phyloP scores from a whole-genome alignment of 164 flowering plant species.

The Berberis thunbergii region DNA sequence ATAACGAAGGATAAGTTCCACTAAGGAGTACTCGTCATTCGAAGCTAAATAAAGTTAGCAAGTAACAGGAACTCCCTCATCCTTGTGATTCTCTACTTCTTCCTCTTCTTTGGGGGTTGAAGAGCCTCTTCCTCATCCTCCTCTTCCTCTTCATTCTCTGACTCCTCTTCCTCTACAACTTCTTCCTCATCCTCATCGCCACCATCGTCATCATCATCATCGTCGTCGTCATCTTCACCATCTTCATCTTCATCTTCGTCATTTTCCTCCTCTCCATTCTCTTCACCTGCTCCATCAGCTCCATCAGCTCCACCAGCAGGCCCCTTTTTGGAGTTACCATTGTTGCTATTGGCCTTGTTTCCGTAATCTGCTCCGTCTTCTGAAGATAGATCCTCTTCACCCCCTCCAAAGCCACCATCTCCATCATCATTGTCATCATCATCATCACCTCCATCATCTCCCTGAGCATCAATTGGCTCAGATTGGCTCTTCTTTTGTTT shows the following conservation, averaged over 20 bases:
- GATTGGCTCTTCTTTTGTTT: slow-evolving; percentile 6
- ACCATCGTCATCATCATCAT: slow-evolving; percentile 23
- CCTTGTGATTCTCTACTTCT: slow-evolving; percentile 9
- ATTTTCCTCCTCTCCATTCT: slow-evolving; percentile 12
- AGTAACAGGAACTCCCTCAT: too few species aligned
- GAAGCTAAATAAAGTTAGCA: too few species aligned
- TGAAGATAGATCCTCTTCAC: slow-evolving; percentile 26
- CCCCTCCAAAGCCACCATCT: slow-evolving; percentile 28
- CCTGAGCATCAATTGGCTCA: slow-evolving; percentile 25
- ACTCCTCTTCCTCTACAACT: slow-evolving; percentile 18
- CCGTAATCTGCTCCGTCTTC: slow-evolving; percentile 24
- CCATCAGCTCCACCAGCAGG: slow-evolving; percentile 18
- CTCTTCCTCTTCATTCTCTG: slow-evolving; percentile 25
- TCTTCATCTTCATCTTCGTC: slow-evolving; percentile 14
- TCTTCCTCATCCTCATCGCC: slow-evolving; percentile 24
- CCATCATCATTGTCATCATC: slow-evolving; percentile 23
- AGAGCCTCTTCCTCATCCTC: slow-evolving; percentile 50
- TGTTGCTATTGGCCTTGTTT: slow-evolving; percentile 19
- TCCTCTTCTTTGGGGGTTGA: slow-evolving; percentile 54
- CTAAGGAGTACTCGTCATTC: too few species aligned
- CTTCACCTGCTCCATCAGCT: slow-evolving; percentile 11
- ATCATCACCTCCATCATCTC: slow-evolving; percentile 16
- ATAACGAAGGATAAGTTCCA: too few species aligned
- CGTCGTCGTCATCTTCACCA: slow-evolving; percentile 22
- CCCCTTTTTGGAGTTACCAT: slow-evolving; percentile 22